phyloP scores from a whole-genome alignment of 371 early-diverging fungal genomes.

The Mortierella sp. region DNA sequence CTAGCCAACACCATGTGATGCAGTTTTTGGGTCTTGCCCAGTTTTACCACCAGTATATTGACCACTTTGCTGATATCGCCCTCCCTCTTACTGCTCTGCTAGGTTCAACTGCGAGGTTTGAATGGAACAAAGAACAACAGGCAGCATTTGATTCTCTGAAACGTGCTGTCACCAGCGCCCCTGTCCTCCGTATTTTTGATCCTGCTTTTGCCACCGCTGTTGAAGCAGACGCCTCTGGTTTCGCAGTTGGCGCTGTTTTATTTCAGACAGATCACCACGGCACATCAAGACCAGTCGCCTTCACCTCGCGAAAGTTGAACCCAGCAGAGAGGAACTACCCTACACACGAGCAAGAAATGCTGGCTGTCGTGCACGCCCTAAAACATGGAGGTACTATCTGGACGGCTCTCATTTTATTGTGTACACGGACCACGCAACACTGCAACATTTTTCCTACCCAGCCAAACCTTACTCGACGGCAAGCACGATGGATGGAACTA shows the following conservation, averaged over 20 bases:
- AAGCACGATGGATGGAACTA: too few species aligned
- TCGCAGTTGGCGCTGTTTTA: slow-evolving; percentile 50
- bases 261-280: slow-evolving; percentile 44
- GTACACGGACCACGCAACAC: too few species aligned
- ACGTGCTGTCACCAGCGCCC: slow-evolving; percentile 11
- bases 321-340: slow-evolving; percentile 44
- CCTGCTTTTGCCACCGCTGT: slow-evolving; percentile 13
- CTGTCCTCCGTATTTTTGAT: slow-evolving; percentile 17
- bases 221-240: slow-evolving; percentile 53
- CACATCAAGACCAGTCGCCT: slow-evolving; percentile 44
- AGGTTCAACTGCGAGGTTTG: slow-evolving; percentile 38
- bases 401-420: not conserved
- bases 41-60: slow-evolving; percentile 62
- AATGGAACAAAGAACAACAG: too few species aligned
- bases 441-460: too few species aligned
- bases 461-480: too few species aligned
- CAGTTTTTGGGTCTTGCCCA: slow-evolving; percentile 64
- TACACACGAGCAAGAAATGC: slow-evolving; percentile 52
- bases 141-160: slow-evolving; percentile 25
- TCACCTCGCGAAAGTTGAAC: slow-evolving; percentile 51
- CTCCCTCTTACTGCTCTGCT: slow-evolving; percentile 52
- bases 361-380: slow-evolving; percentile 51
- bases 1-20: slow-evolving; percentile 43
- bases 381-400: slow-evolving; percentile 36
- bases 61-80: slow-evolving; percentile 50